Conservation (phyloP, 805 yeast genomes). For the Candida golubevii region DNA sequence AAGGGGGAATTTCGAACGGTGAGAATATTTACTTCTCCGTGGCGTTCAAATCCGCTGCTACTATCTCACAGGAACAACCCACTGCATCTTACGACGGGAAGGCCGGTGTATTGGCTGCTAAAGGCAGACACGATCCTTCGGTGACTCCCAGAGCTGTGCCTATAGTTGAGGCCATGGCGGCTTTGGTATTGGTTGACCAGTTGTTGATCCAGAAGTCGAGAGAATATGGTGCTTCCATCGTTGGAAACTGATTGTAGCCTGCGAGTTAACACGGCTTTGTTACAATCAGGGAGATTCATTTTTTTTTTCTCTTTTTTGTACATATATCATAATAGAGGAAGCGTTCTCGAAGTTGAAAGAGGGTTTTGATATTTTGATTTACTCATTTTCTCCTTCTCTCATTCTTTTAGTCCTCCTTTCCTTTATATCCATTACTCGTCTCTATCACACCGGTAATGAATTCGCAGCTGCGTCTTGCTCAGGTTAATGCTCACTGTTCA, state of each 20-base stretch:
- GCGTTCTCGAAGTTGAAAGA: too few relatives aligned
- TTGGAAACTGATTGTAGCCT: not conserved
- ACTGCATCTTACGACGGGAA: slow-evolving; percentile 88
- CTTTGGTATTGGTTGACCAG: slow-evolving; percentile 87
- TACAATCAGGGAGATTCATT: too few relatives aligned
- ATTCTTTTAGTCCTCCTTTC: too few relatives aligned
- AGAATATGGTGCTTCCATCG: slow-evolving; percentile 31
- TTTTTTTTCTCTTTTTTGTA: too few relatives aligned
- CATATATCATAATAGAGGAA: too few relatives aligned
- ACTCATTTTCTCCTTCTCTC: too few relatives aligned
- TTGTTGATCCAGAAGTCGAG: slow-evolving; percentile 82
- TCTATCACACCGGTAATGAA: too few relatives aligned
- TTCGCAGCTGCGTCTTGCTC: too few relatives aligned
- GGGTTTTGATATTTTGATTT: too few relatives aligned
- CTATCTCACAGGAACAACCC: slow-evolving; percentile 87
- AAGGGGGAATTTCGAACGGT: slow-evolving; percentile 97
- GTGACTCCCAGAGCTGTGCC: slow-evolving; percentile 99
- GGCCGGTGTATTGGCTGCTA: slow-evolving; percentile 84
- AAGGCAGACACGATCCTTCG: slow-evolving; percentile 98
- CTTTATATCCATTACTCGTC: too few relatives aligned
- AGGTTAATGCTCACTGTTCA: too few relatives aligned
- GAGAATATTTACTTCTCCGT: slow-evolving; percentile 91
- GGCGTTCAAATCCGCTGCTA: slow-evolving; percentile 98
- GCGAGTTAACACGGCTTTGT: too few relatives aligned
- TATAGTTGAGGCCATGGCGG: slow-evolving; percentile 97